Evolutionary conservation across 208 protist species (phyloP).

Genomic region (Perkinsela sp.): DNA sequence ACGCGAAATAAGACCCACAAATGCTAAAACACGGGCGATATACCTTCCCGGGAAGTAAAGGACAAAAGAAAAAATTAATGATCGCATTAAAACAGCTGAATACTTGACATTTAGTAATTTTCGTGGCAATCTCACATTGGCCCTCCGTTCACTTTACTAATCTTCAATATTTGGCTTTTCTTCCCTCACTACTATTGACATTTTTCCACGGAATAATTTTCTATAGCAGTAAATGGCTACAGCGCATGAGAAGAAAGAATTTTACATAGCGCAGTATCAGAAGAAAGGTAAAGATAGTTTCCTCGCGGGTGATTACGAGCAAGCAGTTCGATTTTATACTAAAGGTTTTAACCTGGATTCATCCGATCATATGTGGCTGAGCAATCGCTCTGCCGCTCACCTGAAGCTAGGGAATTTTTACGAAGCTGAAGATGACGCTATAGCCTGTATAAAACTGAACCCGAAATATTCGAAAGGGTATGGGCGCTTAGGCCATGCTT

Average conservation of each 20-base stretch:
- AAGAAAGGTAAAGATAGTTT: constrained; percentile 1
- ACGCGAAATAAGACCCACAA: constrained; percentile 3
- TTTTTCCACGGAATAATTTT: too few relatives aligned
- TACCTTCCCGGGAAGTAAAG: too few relatives aligned
- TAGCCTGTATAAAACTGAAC: neutral
- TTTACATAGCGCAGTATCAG: neutral
- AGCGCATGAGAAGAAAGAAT: neutral
- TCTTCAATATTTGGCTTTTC: too few relatives aligned
- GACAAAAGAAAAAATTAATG: constrained; percentile 1
- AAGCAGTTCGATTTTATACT: neutral
- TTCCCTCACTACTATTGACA: too few relatives aligned
- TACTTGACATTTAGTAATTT: too few relatives aligned
- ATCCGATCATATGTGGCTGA: neutral
- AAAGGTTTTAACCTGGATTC: neutral
- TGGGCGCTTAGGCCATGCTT: neutral
- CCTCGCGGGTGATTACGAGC: neutral
- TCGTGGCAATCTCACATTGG: too few relatives aligned
- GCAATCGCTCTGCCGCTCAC: neutral
- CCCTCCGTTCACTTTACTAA: too few relatives aligned
- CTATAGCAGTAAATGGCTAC: neutral
- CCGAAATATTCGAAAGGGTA: neutral
- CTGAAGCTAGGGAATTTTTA: neutral
- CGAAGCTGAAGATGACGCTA: neutral
- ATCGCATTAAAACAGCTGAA: neutral
- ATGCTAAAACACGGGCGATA: neutral